phyloP scores from a whole-genome alignment of 2,329 filamentous ascomycete genomes.

The Phialophora macrospora region DNA sequence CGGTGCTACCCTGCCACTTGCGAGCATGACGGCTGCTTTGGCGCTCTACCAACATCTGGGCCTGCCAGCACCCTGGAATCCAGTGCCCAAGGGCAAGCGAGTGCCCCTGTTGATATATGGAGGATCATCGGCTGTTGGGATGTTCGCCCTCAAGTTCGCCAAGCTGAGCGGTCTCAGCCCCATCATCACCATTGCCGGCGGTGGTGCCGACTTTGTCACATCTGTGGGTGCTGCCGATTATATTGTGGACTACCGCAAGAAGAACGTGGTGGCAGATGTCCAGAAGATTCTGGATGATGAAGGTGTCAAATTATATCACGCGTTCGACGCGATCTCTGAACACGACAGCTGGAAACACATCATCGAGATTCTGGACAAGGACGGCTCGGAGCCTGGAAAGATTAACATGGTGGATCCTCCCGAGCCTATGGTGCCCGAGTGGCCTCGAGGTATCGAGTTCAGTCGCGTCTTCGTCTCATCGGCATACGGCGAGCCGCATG shows the following conservation, averaged over 20 bases:
- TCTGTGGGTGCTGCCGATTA: conserved; percentile 3
- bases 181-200: conserved; percentile 63
- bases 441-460: conserved; percentile 15
- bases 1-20: conserved; percentile 38
- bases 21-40: conserved; percentile 25
- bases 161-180: conserved; percentile 62
- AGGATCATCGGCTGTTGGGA: conserved; percentile 61
- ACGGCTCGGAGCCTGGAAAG: neutral
- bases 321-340: conserved; percentile 12
- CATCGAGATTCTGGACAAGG: conserved; percentile 9
- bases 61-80: conserved; percentile 21
- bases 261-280: conserved; percentile 2
- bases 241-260: conserved; percentile 8
- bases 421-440: conserved; percentile 3
- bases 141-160: conserved; percentile 64
- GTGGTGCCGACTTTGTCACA: conserved; percentile 5
- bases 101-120: conserved; percentile 58
- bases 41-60: conserved; percentile 19
- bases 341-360: conserved; percentile 13
- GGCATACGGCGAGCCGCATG: conserved; percentile 5
- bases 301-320: conserved; percentile 10
- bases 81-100: neutral
- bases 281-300: conserved; percentile 10
- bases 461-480: conserved; percentile 14
- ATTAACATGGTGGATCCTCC: conserved; percentile 12